phyloP scores from a whole-genome alignment of 2,329 filamentous ascomycete species.

The Albophoma yamanashiensis region DNA sequence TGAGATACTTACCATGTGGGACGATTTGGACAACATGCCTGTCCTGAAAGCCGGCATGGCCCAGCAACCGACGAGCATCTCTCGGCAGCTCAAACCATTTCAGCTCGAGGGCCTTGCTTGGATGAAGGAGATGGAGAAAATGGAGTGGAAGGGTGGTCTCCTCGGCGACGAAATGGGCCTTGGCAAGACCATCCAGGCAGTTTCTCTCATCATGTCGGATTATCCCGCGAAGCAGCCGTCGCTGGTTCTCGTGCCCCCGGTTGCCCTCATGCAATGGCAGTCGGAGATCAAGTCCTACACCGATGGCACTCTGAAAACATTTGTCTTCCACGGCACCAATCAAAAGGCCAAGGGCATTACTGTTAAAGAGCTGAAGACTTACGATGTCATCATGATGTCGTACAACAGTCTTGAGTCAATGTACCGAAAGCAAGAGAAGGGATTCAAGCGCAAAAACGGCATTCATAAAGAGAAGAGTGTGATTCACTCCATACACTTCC shows the following conservation, averaged over 20 bases:
- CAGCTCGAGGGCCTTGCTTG: conserved; percentile 89
- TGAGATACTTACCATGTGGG: conserved; percentile 75
- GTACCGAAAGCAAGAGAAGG: conserved; percentile 85
- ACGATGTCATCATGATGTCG: conserved; percentile 93
- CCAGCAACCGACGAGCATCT: conserved; percentile 57
- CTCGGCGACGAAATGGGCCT: conserved; percentile 98
- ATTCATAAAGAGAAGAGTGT: conserved; percentile 69
- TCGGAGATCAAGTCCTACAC: conserved; percentile 74
- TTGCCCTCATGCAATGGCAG: conserved; percentile 93
- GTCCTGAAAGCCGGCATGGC: conserved; percentile 45
- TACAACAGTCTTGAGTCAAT: conserved; percentile 89
- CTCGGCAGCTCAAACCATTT: conserved; percentile 78
- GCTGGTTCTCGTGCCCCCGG: conserved; percentile 82
- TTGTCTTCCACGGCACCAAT: conserved; percentile 85
- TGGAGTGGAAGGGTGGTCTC: conserved; percentile 76
- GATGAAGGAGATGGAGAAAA: conserved; percentile 87
- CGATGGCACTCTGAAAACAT: conserved; percentile 77
- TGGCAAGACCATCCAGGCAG: conserved; percentile 96
- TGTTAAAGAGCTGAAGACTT: conserved; percentile 64
- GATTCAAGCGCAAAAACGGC: conserved; percentile 71
- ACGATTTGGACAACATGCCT: conserved; percentile 56
- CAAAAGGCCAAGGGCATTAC: conserved; percentile 69
- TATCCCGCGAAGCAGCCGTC: conserved; percentile 76
- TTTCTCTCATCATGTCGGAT: conserved; percentile 96
- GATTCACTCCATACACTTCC: conserved; percentile 79